These are phyloP conservation scores for Lachnellula hyalina DNA, from an alignment of 2,329 filamentous ascomycete genomes.

Conservation along the genomic window DNA sequence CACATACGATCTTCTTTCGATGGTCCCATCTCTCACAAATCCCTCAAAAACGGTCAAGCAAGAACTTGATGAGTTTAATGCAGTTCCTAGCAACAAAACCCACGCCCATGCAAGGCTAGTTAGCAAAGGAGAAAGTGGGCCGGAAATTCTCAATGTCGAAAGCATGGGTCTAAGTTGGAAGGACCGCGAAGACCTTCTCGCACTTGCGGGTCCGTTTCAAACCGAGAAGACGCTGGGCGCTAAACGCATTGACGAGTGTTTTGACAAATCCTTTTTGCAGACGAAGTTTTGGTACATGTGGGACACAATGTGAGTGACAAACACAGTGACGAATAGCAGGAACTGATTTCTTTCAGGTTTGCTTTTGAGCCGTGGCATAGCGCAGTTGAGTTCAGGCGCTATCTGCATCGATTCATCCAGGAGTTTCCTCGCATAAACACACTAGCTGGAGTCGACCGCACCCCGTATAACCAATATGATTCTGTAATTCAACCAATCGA, in stretches of 20 bases:
- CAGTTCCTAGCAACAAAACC: constrained; percentile 13
- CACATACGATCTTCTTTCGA: constrained; percentile 27
- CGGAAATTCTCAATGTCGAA: constrained; percentile 23
- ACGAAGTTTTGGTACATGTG: constrained; percentile 36
- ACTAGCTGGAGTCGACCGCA: constrained; percentile 28
- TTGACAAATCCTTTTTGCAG: constrained; percentile 29
- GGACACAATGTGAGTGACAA: constrained; percentile 29
- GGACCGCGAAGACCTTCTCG: constrained; percentile 20
- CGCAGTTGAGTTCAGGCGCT: constrained; percentile 34
- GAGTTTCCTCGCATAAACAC: constrained; percentile 30
- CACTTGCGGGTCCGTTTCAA: background rate
- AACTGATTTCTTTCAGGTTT: constrained; percentile 10
- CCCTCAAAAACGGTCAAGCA: constrained; percentile 23
- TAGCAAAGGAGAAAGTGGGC: constrained; percentile 17
- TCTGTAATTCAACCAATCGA: constrained; percentile 32
- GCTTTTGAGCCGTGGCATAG: constrained; percentile 35
- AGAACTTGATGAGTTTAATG: constrained; percentile 25
- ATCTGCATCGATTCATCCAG: constrained; percentile 33
- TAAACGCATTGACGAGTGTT: constrained; percentile 16
- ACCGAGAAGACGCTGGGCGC: constrained; percentile 10
- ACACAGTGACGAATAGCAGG: background rate
- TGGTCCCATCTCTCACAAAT: constrained; percentile 23
- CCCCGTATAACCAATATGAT: constrained; percentile 34
- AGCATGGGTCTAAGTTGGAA: constrained; percentile 22
- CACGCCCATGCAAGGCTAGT: constrained; percentile 24